Base-by-base conservation (phyloP, 140 eudicot species). In the Anethum foeniculum region DNA sequence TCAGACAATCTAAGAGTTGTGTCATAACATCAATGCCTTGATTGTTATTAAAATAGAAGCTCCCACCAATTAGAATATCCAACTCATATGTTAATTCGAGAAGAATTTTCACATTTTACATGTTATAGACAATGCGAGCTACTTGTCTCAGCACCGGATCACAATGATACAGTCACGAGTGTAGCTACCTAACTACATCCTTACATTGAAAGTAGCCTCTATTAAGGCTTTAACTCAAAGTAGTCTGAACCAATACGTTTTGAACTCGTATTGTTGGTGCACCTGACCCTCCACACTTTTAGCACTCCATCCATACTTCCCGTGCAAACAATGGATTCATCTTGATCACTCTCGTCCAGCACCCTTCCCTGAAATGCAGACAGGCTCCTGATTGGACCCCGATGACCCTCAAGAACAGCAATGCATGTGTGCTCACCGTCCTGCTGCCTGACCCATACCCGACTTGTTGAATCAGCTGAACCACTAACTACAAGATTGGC, bases 261-360 rank as follows among this genome's bases (percentile, higher is more conserved):
- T 0, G 83, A 41, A 10, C 44, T n/a, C 25, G 44, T 41, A 32
- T 52, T 65, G 23, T 68, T 60, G 23, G 83, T 46, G 36, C 80
- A 65, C 30, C 58, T 78, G 41, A 83, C 85, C 5, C 88, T 77
- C 91, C 91, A 88, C 78, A 85, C 85, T 62, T 86, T 83, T 58
- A 88, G 78, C 39, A 88, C 91, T 9, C 89, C 91, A 76, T 88
- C 91, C 18, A 88, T 39, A 71, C 91, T 88, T 60, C 91, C 91
- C 0, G 87, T 88, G 80, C 88, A 88, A 46, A 88, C 83, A 12
- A 82, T 85, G 47, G 89, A 88, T 19, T 86, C 88, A 44, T 84
- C 82, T 41, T 83, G 79, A 28, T 75, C 79, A 75, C 62, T 83
- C 78, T 80, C 86, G 1, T 69, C 87, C 8, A 71, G 7, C 56